phyloP scores from a whole-genome alignment of 2,329 filamentous ascomycete genomes.

The Penicillium sumatraense region DNA sequence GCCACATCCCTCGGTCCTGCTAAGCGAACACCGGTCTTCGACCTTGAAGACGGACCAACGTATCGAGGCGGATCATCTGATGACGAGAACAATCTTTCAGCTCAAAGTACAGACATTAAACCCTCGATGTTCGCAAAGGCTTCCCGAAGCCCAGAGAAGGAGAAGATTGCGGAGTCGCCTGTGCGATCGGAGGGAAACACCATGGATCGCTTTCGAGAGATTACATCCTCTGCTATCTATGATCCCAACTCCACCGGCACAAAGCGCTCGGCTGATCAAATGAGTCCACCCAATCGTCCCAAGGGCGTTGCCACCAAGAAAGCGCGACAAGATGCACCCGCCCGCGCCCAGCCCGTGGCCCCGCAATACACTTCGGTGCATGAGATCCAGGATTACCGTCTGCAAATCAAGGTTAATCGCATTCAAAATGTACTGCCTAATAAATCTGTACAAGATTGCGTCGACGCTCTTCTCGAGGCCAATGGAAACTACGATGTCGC shows the following conservation, averaged over 20 bases:
- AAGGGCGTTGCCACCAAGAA: conserved; percentile 45
- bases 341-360: conserved; percentile 52
- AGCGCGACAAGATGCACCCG: conserved; percentile 46
- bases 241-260: conserved; percentile 34
- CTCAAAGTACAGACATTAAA: conserved; percentile 61
- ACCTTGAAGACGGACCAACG: conserved; percentile 60
- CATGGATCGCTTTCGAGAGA: conserved; percentile 47
- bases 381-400: conserved; percentile 56
- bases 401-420: conserved; percentile 57
- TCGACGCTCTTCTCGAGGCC: conserved; percentile 55
- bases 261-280: conserved; percentile 50
- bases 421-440: conserved; percentile 56
- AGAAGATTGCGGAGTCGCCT: conserved; percentile 49
- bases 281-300: conserved; percentile 42
- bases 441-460: conserved; percentile 52
- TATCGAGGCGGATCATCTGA: conserved; percentile 69
- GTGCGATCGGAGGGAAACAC: conserved; percentile 30
- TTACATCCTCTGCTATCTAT: conserved; percentile 49
- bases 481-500: conserved; percentile 62
- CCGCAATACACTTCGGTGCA: conserved; percentile 50
- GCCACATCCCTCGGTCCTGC: conserved; percentile 45
- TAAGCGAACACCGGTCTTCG: conserved; percentile 45
- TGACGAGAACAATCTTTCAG: conserved; percentile 52
- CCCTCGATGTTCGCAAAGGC: conserved; percentile 61
- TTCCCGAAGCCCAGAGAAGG: conserved; percentile 44